These are phyloP conservation scores for Saksenaea oblongispora DNA, from an alignment of 371 early-diverging fungal genomes.

Conservation along the genomic window DNA sequence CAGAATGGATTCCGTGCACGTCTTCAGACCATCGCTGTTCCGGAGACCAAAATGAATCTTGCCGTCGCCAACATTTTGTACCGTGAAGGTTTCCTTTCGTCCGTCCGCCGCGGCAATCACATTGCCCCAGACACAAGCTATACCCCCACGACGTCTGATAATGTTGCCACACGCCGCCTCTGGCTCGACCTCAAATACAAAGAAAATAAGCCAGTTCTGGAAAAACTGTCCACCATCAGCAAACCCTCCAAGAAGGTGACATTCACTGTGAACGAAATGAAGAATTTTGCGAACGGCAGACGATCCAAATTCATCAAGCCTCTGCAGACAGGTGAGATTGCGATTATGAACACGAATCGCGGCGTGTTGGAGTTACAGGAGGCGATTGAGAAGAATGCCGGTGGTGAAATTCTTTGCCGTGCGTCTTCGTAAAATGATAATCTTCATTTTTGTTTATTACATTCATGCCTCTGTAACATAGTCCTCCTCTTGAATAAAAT, in stretches of 20 bases:
- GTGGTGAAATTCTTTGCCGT: constrained; percentile 89
- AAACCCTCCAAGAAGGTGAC: constrained; percentile 84
- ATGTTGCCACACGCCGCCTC: constrained; percentile 84
- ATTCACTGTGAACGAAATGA: constrained; percentile 80
- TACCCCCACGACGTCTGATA: constrained; percentile 80
- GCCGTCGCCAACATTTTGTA: constrained; percentile 86
- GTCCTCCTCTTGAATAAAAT: constrained; percentile 4
- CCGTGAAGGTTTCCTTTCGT: constrained; percentile 88
- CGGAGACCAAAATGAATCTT: constrained; percentile 88
- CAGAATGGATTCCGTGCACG: constrained; percentile 88
- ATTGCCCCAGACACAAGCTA: constrained; percentile 67
- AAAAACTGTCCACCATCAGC: constrained; percentile 71
- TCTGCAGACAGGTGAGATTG: constrained; percentile 88
- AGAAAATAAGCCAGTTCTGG: constrained; percentile 81
- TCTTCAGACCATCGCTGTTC: constrained; percentile 83
- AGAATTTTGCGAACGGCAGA: constrained; percentile 69
- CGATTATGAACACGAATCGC: constrained; percentile 82
- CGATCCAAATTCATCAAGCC: constrained; percentile 78
- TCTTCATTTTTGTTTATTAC: not conserved
- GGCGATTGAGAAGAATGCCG: constrained; percentile 81
- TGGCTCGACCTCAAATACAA: constrained; percentile 95
- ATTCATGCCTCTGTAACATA: not conserved
- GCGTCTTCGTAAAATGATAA: constrained; percentile 33
- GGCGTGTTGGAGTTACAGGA: constrained; percentile 94
- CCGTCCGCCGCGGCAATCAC: constrained; percentile 80